Base-by-base conservation (phyloP, 768 basidiomycete genomes). In the Amanita muscaria region DNA sequence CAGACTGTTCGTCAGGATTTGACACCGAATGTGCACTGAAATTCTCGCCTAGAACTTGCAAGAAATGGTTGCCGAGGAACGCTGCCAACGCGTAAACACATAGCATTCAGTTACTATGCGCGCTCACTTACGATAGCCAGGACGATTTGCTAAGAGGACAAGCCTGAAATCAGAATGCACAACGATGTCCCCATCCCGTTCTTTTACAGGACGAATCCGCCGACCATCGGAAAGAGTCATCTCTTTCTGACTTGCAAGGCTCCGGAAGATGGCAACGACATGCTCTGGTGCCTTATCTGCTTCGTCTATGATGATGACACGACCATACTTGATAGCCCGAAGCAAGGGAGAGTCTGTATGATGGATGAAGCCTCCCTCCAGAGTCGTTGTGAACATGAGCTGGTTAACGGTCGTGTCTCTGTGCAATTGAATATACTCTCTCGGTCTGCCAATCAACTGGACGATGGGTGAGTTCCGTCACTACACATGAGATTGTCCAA, bases 211-310 rank as follows among this genome's bases (percentile, higher is more conserved):
- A 14, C 74, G 62, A 5, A 82, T 76, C 9, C 79, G 66, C 2
- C 80, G 64, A 12, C 81, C 80, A 57, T 83, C 79, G 0, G 80
- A 69, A 3, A 82, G 68, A 0, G 74, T 74, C 63, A 83, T 64
- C 56, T 81, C 80, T 8, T 74, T 69, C 45, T 80, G 78, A 2
- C 79, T 76, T 3, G 79, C 80, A 19, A 83, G 69, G 56, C 79
- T 80, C 22, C 78, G 67, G 71, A 83, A 81, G 40, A 83, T 73
- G 5, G 80, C 79, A 16, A 81, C 79, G 40, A 83, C 80, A 48
- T 83, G 79, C 53, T 83, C 80, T 6, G 80, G 78, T 6, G 80
- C 80, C 59, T 83, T 83, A 60, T 83, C 80, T 3, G 79, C 80
- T 53, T 83, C 80, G 55, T 83, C 80, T 38, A 82, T 73, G 53